Conservation (phyloP, 768 basidiomycete species). For the Paxillus rubicundulus region DNA sequence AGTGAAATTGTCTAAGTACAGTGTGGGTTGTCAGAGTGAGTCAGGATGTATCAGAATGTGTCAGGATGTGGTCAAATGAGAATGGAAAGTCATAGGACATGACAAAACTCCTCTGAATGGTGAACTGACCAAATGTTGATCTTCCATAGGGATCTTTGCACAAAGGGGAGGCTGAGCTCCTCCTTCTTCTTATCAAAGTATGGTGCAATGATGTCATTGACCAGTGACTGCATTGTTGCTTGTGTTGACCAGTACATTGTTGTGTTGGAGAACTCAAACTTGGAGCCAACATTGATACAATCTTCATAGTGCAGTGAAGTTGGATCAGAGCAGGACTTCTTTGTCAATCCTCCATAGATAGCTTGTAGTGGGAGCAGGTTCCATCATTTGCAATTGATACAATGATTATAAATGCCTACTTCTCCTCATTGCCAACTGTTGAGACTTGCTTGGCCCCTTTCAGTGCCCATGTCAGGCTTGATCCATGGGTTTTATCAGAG, state of each 20-base stretch:
- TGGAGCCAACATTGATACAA: conserved; percentile 18
- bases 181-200: conserved; percentile 25
- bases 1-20: too few relatives aligned
- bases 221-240: conserved; percentile 26
- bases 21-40: too few relatives aligned
- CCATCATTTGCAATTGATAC: conserved; percentile 33
- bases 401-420: conserved; percentile 40
- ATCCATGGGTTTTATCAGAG: conserved; percentile 37
- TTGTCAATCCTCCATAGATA: conserved; percentile 33
- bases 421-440: conserved; percentile 37
- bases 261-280: conserved; percentile 24
- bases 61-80: too few relatives aligned
- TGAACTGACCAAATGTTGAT: too few relatives aligned
- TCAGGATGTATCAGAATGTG: too few relatives aligned
- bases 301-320: conserved; percentile 17
- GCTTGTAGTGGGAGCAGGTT: conserved; percentile 37
- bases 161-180: too few relatives aligned
- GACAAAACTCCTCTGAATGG: too few relatives aligned
- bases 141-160: too few relatives aligned
- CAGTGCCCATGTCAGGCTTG: conserved; percentile 29
- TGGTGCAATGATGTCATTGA: conserved; percentile 31
- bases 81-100: too few relatives aligned
- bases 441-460: conserved; percentile 36
- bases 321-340: conserved; percentile 21
- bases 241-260: conserved; percentile 30